phyloP scores from a whole-genome alignment of 345 rosid genomes.

The Pugionium cornutum region DNA sequence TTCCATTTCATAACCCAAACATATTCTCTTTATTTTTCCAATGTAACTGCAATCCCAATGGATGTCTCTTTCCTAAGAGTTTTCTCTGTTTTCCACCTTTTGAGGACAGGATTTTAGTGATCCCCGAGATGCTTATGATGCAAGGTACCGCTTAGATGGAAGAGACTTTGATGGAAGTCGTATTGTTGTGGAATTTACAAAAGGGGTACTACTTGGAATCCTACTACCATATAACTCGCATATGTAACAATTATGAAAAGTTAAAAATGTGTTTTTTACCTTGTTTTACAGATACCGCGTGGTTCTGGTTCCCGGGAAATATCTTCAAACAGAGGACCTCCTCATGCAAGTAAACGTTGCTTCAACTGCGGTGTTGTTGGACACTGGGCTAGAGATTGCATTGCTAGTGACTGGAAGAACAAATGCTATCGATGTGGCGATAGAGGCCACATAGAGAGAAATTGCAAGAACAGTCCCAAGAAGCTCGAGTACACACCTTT shows the following conservation, averaged over 20 bases:
- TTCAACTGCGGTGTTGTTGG: slow-evolving; percentile 93
- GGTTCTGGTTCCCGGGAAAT: slow-evolving; percentile 58
- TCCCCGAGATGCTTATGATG: slow-evolving; percentile 91
- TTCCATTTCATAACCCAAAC: slow-evolving; percentile 3
- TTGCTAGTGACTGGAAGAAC: slow-evolving; percentile 93
- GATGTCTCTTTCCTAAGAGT: slow-evolving; percentile 28
- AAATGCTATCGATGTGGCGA: slow-evolving; percentile 92
- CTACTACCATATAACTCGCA: neutral
- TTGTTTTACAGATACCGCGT: slow-evolving; percentile 58
- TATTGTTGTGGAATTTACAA: slow-evolving; percentile 78
- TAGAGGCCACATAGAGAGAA: slow-evolving; percentile 83
- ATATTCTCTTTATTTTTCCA: neutral
- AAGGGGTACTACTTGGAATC: slow-evolving; percentile 48
- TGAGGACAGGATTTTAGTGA: slow-evolving; percentile 77
- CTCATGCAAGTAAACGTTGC: slow-evolving; percentile 87
- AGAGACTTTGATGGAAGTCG: slow-evolving; percentile 82
- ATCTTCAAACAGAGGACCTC: slow-evolving; percentile 70
- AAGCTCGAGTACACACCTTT: slow-evolving; percentile 50
- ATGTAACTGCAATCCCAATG: neutral
- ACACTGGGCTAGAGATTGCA: slow-evolving; percentile 94
- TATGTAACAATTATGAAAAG: neutral
- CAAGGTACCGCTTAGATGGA: slow-evolving; percentile 75
- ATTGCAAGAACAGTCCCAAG: slow-evolving; percentile 86
- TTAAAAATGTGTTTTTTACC: neutral
- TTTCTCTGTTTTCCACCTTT: slow-evolving; percentile 3